Evolutionary conservation across 148 eudicot species (phyloP).

Genomic region (Cornus florida): DNA sequence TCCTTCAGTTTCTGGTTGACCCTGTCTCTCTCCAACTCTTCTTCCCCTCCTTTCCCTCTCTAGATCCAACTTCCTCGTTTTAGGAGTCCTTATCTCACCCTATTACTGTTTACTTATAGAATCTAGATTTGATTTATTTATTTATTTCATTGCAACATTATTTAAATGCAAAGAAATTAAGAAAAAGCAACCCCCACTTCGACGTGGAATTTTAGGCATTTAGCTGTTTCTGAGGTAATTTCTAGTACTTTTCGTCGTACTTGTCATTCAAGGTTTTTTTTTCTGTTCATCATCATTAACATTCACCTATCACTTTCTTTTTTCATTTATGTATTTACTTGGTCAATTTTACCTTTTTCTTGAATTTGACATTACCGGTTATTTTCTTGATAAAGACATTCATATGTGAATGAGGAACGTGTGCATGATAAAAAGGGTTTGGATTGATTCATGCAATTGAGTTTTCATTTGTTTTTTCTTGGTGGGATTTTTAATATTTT

Average conservation of each 20-base stretch:
- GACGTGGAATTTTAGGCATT: conserved; percentile 16
- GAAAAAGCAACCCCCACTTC: conserved; percentile 3
- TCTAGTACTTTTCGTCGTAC: conserved; percentile 6
- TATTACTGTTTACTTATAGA: background rate
- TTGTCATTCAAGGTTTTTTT: background rate
- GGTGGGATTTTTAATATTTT: background rate
- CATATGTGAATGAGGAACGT: background rate
- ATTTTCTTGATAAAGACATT: background rate
- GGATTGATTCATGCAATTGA: conserved; percentile 3
- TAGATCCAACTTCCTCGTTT: conserved; percentile 21
- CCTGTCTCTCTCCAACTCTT: background rate
- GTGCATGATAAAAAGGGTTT: conserved; percentile 7
- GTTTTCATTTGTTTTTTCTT: background rate
- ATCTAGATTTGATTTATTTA: background rate
- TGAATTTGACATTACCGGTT: background rate
- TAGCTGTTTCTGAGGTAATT: conserved; percentile 22
- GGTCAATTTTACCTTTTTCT: background rate
- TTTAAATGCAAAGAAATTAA: background rate
- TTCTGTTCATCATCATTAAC: conserved; percentile 1
- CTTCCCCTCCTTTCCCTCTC: conserved; percentile 11
- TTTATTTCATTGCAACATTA: background rate
- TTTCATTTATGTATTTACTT: background rate
- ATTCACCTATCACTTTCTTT: background rate
- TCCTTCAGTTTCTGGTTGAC: conserved; percentile 1
- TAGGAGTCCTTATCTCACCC: conserved; percentile 13